Evolutionary conservation across 2,329 filamentous ascomycete species (phyloP), one percentile per base, ranked within the genome.

Genomic region (Elsinoe perseae): DNA sequence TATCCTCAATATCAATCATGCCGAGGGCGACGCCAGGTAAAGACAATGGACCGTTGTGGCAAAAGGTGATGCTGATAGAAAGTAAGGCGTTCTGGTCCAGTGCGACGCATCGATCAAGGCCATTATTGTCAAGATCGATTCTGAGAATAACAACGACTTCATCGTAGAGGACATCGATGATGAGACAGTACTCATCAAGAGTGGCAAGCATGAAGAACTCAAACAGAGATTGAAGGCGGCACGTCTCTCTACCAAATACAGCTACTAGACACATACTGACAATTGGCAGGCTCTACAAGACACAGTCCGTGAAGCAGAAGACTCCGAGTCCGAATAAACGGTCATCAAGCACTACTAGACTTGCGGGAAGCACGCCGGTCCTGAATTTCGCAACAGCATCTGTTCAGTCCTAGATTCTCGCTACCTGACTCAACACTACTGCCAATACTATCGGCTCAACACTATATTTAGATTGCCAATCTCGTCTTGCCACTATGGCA

Each of bases 81-180:
- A 14, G 4, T 2, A 32, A 69, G 87, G 87, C 60, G 84, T 88
- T 25, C 79, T 92, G 61, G 83, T 92, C 70, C 82, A 89, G 70
- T 89, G 86, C 72, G 87, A 92, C 68, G 85, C 87, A n/a, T 88
- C 86, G 43, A 90, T 92, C 78, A 91, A 90, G 72, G 86, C 87
- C 61, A 89, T 91, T 75, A 85, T 92, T 65, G 77, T 87, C 63
- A 86, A 84, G 65, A 87, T 92, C 63, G 85, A 92, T 70, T 80
- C 76, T 64, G 76, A 81, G 57, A 66, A 73, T 57, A 78, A 79
- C 62, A 83, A 90, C 70, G 82, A 85, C 61, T 88, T 83, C 68
- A 87, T 92, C 66, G 86, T 90, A 60, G 86, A 90, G 64, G 86
- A 90, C 60, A 79, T 91, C 1, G 87, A 91, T 70, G 87, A 91